phyloP scores from a whole-genome alignment of 179 eudicot genomes.

The Actinidia arguta region DNA sequence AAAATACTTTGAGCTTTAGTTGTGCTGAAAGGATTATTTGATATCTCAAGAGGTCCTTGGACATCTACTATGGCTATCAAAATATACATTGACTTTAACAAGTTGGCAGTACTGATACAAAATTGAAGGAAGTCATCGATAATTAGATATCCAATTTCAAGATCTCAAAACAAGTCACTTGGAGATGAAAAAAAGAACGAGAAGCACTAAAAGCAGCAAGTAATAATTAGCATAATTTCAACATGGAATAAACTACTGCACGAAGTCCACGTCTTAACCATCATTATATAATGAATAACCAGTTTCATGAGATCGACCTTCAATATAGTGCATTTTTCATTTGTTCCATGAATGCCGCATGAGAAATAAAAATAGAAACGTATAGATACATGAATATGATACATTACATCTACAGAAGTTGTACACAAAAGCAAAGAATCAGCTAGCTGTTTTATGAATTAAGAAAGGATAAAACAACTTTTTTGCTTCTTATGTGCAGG shows the following conservation, averaged over 20 bases:
- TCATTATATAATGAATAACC: not conserved
- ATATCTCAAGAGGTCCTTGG: not conserved
- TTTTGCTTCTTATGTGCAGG: slow-evolving; percentile 12
- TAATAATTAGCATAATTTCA: not conserved
- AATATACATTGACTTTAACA: not conserved
- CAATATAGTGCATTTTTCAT: not conserved
- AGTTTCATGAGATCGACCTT: slow-evolving; percentile 4
- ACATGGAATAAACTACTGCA: not conserved
- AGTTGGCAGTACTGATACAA: not conserved
- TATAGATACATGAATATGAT: too few relatives aligned
- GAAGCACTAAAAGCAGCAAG: not conserved
- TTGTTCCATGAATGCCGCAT: not conserved
- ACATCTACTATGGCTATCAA: not conserved
- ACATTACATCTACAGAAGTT: not conserved
- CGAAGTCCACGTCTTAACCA: not conserved
- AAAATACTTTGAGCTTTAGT: not conserved
- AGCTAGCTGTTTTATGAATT: slow-evolving; percentile 5
- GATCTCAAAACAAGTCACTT: not conserved
- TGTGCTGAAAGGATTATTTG: not conserved
- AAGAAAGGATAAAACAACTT: slow-evolving; percentile 24
- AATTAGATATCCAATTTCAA: not conserved
- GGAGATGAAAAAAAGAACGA: not conserved
- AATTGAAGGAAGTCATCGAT: not conserved
- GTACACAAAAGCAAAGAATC: slow-evolving; percentile 18
- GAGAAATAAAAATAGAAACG: not conserved